Evolutionary conservation across 192 early-diverging fungal genomes (phyloP).

Genomic region (Pilaira anomala): DNA sequence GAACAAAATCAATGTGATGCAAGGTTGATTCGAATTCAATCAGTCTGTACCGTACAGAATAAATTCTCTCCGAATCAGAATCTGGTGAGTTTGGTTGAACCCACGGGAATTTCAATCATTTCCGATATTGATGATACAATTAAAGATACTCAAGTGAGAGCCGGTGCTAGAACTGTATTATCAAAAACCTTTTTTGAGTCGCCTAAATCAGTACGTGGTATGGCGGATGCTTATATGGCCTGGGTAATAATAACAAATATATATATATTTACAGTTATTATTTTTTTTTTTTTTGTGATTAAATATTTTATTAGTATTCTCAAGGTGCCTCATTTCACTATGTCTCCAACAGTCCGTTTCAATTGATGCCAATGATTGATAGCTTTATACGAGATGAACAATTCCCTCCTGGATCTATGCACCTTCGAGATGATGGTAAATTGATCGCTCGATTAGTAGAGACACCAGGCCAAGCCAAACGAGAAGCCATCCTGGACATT

Average conservation of each 20-base stretch:
- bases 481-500: conserved; percentile 48
- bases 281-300: conserved; percentile 15
- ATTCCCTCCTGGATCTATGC: conserved; percentile 76
- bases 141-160: conserved; percentile 72
- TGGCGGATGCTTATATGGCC: conserved; percentile 44
- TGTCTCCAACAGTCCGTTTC: conserved; percentile 83
- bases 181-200: conserved; percentile 63
- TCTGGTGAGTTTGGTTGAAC: conserved; percentile 59
- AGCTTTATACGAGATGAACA: conserved; percentile 58
- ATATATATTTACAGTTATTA: conserved; percentile 3
- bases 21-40: conserved; percentile 2
- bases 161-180: conserved; percentile 65
- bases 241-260: conserved; percentile 37
- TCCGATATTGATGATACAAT: conserved; percentile 93
- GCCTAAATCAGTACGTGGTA: conserved; percentile 37
- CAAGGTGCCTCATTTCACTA: conserved; percentile 75
- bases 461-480: conserved; percentile 44
- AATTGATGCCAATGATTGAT: conserved; percentile 68
- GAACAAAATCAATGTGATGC: conserved; percentile 15
- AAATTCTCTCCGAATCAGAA: conserved; percentile 32
- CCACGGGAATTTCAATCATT: conserved; percentile 72
- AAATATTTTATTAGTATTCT: conserved; percentile 44
- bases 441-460: conserved; percentile 53
- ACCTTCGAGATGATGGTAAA: conserved; percentile 61
- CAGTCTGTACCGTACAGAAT: background rate